Conservation (phyloP, 257 asterid species). For the Solanum chaucha region DNA sequence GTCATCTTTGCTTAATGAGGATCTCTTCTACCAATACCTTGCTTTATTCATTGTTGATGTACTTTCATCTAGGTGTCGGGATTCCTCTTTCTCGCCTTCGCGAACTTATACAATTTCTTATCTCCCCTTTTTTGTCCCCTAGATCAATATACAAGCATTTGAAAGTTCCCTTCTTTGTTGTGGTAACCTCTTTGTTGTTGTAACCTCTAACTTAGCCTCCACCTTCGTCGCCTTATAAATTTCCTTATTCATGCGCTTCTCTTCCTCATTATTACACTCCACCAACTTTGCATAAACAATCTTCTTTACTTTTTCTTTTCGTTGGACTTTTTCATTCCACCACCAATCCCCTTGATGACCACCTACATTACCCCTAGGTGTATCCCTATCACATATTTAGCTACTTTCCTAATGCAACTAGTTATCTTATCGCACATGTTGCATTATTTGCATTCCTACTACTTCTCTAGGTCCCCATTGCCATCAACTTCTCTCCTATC, state of each 20-base stretch:
- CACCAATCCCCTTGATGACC: background rate
- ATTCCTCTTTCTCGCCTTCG: background rate
- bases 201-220: too few relatives aligned
- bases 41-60: background rate
- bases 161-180: too few relatives aligned
- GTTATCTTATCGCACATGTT: background rate
- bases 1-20: background rate
- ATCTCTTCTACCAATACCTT: background rate
- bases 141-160: too few relatives aligned
- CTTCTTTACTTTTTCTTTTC: background rate
- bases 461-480: background rate
- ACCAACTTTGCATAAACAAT: too few relatives aligned
- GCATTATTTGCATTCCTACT: background rate
- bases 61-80: background rate
- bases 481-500: background rate
- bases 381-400: background rate
- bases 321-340: background rate
- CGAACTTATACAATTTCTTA: too few relatives aligned
- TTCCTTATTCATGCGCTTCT: too few relatives aligned
- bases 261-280: too few relatives aligned
- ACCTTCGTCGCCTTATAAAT: too few relatives aligned
- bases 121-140: too few relatives aligned
- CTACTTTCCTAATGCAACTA: background rate
- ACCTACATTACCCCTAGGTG: background rate
- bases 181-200: too few relatives aligned